Conservation (phyloP, 306 rosid genomes). For the peach (Prunus persica) region DNA sequence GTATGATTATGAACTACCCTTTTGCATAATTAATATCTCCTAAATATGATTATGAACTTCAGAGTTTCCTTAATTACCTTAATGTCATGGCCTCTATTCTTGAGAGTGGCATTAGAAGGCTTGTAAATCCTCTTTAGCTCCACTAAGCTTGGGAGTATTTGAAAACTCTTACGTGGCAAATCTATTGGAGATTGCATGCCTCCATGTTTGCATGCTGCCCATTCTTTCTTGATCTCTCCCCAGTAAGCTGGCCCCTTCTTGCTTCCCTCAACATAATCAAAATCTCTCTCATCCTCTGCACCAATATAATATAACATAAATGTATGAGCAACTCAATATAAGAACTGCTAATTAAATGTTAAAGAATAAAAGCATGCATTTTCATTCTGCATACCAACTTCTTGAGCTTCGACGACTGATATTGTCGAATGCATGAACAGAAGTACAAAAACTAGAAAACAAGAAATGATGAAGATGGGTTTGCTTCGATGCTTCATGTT, state of each 20-base stretch:
- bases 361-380: neutral
- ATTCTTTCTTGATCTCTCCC: slow-evolving; percentile 51
- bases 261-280: slow-evolving; percentile 21
- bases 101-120: slow-evolving; percentile 43
- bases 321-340: too few relatives aligned
- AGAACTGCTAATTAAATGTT: too few relatives aligned
- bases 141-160: slow-evolving; percentile 33
- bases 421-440: slow-evolving; percentile 20
- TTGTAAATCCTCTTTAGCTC: slow-evolving; percentile 33
- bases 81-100: slow-evolving; percentile 75
- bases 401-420: slow-evolving; percentile 41
- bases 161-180: slow-evolving; percentile 37
- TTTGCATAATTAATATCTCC: too few relatives aligned
- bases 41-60: too few relatives aligned
- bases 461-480: slow-evolving; percentile 2
- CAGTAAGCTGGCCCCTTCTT: slow-evolving; percentile 21
- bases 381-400: slow-evolving; percentile 52
- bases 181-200: slow-evolving; percentile 71
- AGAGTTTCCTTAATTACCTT: slow-evolving; percentile 28
- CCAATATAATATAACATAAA: too few relatives aligned
- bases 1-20: too few relatives aligned
- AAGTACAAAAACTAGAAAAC: slow-evolving; percentile 11
- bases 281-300: slow-evolving; percentile 32
- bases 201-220: slow-evolving; percentile 57
- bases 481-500: slow-evolving; percentile 38